These are phyloP conservation scores for Panaeolus cyanescens DNA, from an alignment of 768 basidiomycete species.

Conservation along the genomic window DNA sequence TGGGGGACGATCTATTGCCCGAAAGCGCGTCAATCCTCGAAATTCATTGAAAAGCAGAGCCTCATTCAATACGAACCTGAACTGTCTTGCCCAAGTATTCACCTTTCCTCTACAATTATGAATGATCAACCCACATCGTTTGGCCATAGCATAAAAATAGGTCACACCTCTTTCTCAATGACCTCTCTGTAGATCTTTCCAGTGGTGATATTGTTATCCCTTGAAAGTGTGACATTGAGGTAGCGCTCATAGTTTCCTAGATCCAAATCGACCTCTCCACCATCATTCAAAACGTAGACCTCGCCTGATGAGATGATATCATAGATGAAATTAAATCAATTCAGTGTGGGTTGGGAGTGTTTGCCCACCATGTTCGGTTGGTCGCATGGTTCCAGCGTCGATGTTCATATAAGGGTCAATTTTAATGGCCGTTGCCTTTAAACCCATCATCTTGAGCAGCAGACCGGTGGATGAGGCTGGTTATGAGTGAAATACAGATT, in stretches of 20 bases:
- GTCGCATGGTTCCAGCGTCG: slow-evolving; percentile 98
- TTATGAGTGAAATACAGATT: slow-evolving; percentile 1
- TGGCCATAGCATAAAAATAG: slow-evolving; percentile 1
- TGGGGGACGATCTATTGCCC: slow-evolving; percentile 84
- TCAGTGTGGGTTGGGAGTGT: not conserved
- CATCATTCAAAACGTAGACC: slow-evolving; percentile 97
- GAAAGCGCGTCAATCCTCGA: not conserved
- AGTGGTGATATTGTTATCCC: slow-evolving; percentile 98
- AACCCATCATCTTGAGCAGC: slow-evolving; percentile 90
- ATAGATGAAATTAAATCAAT: not conserved
- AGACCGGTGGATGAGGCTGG: slow-evolving; percentile 95
- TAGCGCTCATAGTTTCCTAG: slow-evolving; percentile 99
- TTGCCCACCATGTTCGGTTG: slow-evolving; percentile 91
- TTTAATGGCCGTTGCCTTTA: slow-evolving; percentile 99
- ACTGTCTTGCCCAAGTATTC: slow-evolving; percentile 97
- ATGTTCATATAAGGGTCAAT: slow-evolving; percentile 99
- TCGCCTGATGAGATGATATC: slow-evolving; percentile 58
- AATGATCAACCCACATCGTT: not conserved
- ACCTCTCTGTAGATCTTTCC: slow-evolving; percentile 98
- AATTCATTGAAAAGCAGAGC: not conserved
- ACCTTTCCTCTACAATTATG: slow-evolving; percentile 61
- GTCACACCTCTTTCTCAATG: slow-evolving; percentile 91
- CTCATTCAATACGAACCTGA: slow-evolving; percentile 54
- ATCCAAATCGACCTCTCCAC: slow-evolving; percentile 97
- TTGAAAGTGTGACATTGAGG: slow-evolving; percentile 89